A percentile compares a stretch with the other conserved stretches of the same genome.
phyloP scores from a whole-genome alignment of 2,329 filamentous ascomycete species.

The Botryotinia calthae region DNA sequence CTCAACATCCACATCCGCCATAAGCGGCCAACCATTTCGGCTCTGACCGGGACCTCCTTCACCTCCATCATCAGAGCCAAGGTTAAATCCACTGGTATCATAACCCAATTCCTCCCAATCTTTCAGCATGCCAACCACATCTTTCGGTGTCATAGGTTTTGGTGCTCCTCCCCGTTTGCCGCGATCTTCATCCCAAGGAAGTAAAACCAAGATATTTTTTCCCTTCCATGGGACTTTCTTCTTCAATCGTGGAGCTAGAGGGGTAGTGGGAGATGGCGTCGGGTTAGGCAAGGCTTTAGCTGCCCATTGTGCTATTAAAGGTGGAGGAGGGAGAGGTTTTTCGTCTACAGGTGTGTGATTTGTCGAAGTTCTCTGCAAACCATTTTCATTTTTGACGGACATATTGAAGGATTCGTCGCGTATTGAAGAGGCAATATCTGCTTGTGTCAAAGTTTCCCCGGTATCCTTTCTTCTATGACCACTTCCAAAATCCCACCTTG shows the following conservation, averaged over 20 bases:
- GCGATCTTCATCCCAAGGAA: slow-evolving; percentile 66
- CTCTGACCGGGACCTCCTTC: slow-evolving; percentile 51
- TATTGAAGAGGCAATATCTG: slow-evolving; percentile 32
- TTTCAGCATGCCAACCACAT: slow-evolving; percentile 60
- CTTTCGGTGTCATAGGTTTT: slow-evolving; percentile 52
- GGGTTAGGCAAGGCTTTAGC: slow-evolving; percentile 23
- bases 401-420: slow-evolving; percentile 24
- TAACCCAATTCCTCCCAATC: slow-evolving; percentile 70
- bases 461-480: slow-evolving; percentile 39
- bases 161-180: slow-evolving; percentile 55
- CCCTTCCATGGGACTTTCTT: slow-evolving; percentile 75
- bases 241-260: slow-evolving; percentile 55
- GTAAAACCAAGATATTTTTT: slow-evolving; percentile 68
- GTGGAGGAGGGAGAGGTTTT: slow-evolving; percentile 41
- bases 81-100: slow-evolving; percentile 64
- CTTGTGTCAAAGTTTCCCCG: slow-evolving; percentile 37
- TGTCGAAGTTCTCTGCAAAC: slow-evolving; percentile 27
- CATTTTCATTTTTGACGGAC: slow-evolving; percentile 29
- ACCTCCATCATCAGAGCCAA: slow-evolving; percentile 45
- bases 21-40: slow-evolving; percentile 64
- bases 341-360: slow-evolving; percentile 37
- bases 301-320: slow-evolving; percentile 29
- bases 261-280: slow-evolving; percentile 36
- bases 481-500: slow-evolving; percentile 22
- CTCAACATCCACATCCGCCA: slow-evolving; percentile 57